A percentile compares a stretch with the other conserved stretches of the same genome.
Evolutionary conservation across 2,329 filamentous ascomycete genomes (phyloP).

Genomic region (Hypoxylon sp.): DNA sequence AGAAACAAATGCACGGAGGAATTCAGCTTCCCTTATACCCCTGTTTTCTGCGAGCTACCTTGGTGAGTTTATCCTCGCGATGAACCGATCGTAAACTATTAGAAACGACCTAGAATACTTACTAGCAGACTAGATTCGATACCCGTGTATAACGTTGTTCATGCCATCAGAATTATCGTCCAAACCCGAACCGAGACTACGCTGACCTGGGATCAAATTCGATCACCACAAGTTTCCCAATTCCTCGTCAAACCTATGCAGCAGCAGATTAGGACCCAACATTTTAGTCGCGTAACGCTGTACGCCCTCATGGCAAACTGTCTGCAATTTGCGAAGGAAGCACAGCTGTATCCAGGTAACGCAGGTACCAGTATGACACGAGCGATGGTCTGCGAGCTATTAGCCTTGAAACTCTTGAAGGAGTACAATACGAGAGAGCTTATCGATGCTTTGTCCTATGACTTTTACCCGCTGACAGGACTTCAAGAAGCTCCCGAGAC

Average conservation of each 20-base stretch:
- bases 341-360: slow-evolving; percentile 84
- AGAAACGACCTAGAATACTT: slow-evolving; percentile 2
- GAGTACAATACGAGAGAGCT: slow-evolving; percentile 91
- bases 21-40: slow-evolving; percentile 67
- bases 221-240: slow-evolving; percentile 95
- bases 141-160: slow-evolving; percentile 91
- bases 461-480: slow-evolving; percentile 82
- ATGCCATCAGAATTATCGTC: slow-evolving; percentile 88
- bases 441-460: slow-evolving; percentile 94
- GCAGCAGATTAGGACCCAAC: slow-evolving; percentile 84
- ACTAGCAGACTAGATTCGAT: slow-evolving; percentile 74
- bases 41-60: slow-evolving; percentile 86
- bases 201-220: slow-evolving; percentile 92
- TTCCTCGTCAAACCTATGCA: slow-evolving; percentile 97
- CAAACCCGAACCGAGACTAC: slow-evolving; percentile 91
- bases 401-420: slow-evolving; percentile 90
- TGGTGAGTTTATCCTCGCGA: slow-evolving; percentile 64
- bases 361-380: slow-evolving; percentile 87
- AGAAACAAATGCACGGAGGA: slow-evolving; percentile 57
- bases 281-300: slow-evolving; percentile 88
- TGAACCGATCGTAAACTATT: neutral
- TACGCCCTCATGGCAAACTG: slow-evolving; percentile 96
- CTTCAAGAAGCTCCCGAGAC: slow-evolving; percentile 76
- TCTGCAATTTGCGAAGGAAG: slow-evolving; percentile 92
- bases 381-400: slow-evolving; percentile 89